Evolutionary conservation across 345 rosid genomes (phyloP), one percentile per base, ranked within the genome.

Genomic region (Pistacia atlantica): DNA sequence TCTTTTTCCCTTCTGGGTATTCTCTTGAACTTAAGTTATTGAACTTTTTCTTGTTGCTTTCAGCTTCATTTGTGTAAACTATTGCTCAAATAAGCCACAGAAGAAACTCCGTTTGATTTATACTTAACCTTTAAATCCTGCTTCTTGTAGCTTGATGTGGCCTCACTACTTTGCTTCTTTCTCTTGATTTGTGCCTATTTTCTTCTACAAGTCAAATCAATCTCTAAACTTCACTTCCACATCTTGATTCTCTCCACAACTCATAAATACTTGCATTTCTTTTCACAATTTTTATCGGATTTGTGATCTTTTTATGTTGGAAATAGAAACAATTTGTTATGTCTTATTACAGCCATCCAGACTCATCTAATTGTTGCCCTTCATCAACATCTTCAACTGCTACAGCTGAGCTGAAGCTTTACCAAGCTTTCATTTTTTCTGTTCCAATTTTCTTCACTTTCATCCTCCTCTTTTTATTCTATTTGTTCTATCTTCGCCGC

Each of bases 371-470:
- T 67, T 76, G 78, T 16, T 86, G 59, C 69, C n/a, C 72, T 37
- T n/a, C 80, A 48, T 22, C 80, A 3, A 10, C 75, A 46, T 74
- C 89, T 63, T 33, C 86, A 5, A 61, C n/a, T 11, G 75, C 74
- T 80, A 74, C 85, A 33, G 79, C 89, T 74, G 93, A 89, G 82
- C 84, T 92, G 80, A 92, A 90, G 85, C 84, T 90, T 0, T 89
- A 88, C 79, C 93, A 90, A 86, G 89, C 96, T 74, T 89, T 94
- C 49, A 90, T 94, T 48, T 92, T 92, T 35, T 85, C 93, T 4
- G 93, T 91, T 1, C 97, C 98, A 51, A 86, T 94, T 55, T 86
- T 93, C 82, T 94, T 92, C 89, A 85, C 92, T 75, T 90, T 91
- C 77, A 55, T 90, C 38, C 84, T 94, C 60, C 88, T 94, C 57